These are phyloP conservation scores for Vitis hybrid DNA, from an alignment of 177 flowering plant genomes.

Conservation along the genomic window DNA sequence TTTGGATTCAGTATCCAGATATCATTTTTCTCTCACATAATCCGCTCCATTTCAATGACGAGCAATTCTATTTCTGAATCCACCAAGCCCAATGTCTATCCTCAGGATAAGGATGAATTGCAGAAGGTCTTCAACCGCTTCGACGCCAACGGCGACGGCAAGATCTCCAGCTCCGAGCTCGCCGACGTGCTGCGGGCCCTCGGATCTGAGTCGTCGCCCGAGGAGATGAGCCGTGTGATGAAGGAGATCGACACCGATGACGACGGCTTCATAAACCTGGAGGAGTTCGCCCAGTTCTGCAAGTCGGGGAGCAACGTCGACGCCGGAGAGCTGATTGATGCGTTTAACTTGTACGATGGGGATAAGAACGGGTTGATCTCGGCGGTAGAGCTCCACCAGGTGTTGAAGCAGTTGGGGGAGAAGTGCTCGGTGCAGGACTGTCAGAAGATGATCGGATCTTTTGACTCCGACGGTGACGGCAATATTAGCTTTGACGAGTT, in stretches of 20 bases:
- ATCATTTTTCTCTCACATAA: background rate
- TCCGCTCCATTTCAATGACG: background rate
- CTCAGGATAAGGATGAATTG: conserved; percentile 32
- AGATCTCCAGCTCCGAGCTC: conserved; percentile 65
- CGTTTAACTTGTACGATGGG: conserved; percentile 57
- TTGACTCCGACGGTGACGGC: conserved; percentile 77
- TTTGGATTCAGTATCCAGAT: no score
- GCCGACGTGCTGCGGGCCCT: conserved; percentile 40
- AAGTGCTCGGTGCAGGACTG: conserved; percentile 56
- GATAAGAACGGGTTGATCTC: conserved; percentile 70
- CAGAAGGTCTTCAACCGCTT: conserved; percentile 55
- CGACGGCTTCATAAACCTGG: conserved; percentile 53
- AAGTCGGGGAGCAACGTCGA: conserved; percentile 9
- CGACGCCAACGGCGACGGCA: conserved; percentile 76
- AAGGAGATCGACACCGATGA: conserved; percentile 64
- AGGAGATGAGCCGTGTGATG: conserved; percentile 57
- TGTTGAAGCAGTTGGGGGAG: conserved; percentile 60
- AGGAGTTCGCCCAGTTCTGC: conserved; percentile 46
- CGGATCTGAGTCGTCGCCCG: conserved; percentile 44
- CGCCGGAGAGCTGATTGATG: conserved; percentile 48
- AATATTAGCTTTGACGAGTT: conserved; percentile 70
- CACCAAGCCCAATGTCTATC: background rate
- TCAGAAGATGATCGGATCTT: conserved; percentile 56
- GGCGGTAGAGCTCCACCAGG: conserved; percentile 55
- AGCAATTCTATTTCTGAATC: background rate